A percentile compares a stretch with the other conserved stretches of the same genome.
These are phyloP conservation scores for Microdochium trichocladiopsis DNA, from an alignment of 2,329 filamentous ascomycete species.

Conservation along the genomic window DNA sequence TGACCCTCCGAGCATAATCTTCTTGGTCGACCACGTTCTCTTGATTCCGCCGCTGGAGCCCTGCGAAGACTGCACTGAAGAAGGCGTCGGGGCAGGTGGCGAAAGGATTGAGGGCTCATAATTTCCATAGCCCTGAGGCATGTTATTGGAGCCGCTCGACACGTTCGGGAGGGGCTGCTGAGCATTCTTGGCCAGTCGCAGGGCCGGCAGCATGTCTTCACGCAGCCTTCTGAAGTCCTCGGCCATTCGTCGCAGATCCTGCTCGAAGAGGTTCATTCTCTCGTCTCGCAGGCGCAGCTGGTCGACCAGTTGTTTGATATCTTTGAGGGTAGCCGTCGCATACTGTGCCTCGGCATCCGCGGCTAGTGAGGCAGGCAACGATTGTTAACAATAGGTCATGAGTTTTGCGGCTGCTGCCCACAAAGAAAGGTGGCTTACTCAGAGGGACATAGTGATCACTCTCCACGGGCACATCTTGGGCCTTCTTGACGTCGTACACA, in stretches of 20 bases:
- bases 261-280: conserved; percentile 75
- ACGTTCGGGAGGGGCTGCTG: conserved; percentile 73
- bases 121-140: conserved; percentile 29
- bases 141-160: conserved; percentile 21
- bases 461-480: conserved; percentile 85
- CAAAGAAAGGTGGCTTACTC: conserved; percentile 55
- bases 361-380: conserved; percentile 59
- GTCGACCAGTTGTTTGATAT: conserved; percentile 85
- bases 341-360: conserved; percentile 85
- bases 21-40: conserved; percentile 69
- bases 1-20: conserved; percentile 57
- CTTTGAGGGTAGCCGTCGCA: conserved; percentile 81
- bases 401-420: too few species aligned
- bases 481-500: conserved; percentile 93
- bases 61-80: conserved; percentile 37
- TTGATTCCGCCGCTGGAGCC: conserved; percentile 47
- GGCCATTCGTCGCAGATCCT: conserved; percentile 73
- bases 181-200: conserved; percentile 86
- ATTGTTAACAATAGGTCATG: too few species aligned
- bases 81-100: conserved; percentile 50
- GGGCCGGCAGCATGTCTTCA: conserved; percentile 85
- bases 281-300: conserved; percentile 87
- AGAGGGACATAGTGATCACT: conserved; percentile 89
- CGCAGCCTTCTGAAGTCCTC: conserved; percentile 85
- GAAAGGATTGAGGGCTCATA: conserved; percentile 47